Evolutionary conservation across 371 early-diverging fungal species (phyloP).

Genomic region (Circinella minor): DNA sequence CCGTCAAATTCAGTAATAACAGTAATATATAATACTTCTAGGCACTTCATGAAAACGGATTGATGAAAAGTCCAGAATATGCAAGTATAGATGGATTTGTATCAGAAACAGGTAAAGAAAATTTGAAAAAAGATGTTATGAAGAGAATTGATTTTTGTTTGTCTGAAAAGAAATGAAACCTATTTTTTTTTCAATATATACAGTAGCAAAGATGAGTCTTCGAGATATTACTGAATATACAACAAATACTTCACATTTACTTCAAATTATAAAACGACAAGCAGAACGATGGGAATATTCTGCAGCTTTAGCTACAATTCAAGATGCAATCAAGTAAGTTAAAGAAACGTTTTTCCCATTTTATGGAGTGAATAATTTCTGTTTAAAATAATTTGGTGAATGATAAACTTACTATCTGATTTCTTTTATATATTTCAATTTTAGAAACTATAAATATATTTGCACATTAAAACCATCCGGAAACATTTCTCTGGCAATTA

Average conservation of each 20-base stretch:
- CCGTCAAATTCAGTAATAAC: too few species aligned
- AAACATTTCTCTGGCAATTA: conserved; percentile 51
- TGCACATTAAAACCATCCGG: conserved; percentile 27
- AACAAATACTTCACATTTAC: conserved; percentile 4
- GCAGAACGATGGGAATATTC: conserved; percentile 24
- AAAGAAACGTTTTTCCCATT: not conserved
- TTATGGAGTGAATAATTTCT: too few species aligned
- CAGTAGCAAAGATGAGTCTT: conserved; percentile 6
- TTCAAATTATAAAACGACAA: conserved; percentile 11
- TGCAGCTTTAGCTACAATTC: conserved; percentile 29
- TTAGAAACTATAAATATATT: conserved; percentile 3
- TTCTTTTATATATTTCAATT: not conserved
- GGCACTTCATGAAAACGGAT: conserved; percentile 5
- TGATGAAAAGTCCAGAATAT: conserved; percentile 10
- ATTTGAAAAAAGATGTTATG: too few species aligned
- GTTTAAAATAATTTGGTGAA: too few species aligned
- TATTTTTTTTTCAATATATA: not conserved
- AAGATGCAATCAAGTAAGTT: conserved; percentile 35
- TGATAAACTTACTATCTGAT: too few species aligned
- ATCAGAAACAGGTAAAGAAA: not conserved
- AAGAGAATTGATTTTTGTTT: too few species aligned
- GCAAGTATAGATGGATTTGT: conserved; percentile 1
- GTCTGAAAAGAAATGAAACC: too few species aligned
- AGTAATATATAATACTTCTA: not conserved
- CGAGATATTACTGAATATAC: not conserved